Evolutionary conservation across 495 filamentous ascomycete genomes (phyloP), one percentile per base, ranked within the genome.

Genomic region (Talaromyces trachyspermus): DNA sequence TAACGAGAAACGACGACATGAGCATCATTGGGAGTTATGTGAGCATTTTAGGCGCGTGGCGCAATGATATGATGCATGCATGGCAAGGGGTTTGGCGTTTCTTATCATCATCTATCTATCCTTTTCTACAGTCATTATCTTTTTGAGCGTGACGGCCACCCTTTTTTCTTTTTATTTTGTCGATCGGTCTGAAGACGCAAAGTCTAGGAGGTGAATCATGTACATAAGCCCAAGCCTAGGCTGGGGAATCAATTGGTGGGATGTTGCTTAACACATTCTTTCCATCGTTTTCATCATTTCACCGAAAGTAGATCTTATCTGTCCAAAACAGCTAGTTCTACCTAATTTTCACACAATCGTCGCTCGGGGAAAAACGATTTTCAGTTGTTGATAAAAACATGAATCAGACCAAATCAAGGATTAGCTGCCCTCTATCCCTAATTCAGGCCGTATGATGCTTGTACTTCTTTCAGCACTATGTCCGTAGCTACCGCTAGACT

Each of bases 351-450:
- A n/a, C n/a, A n/a, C n/a, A n/a, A n/a, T n/a, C n/a, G n/a, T n/a
- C n/a, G n/a, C n/a, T n/a, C n/a, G n/a, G n/a, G n/a, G n/a, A n/a
- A n/a, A n/a, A n/a, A n/a, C n/a, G n/a, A n/a, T n/a, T n/a, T n/a
- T n/a, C n/a, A n/a, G n/a, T n/a, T n/a, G n/a, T n/a, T n/a, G n/a
- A n/a, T n/a, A n/a, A n/a, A n/a, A n/a, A n/a, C n/a, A n/a, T n/a
- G n/a, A 15, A 47, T 42, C 39, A 49, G 29, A 22, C n/a, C 38
- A 55, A 50, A 49, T 64, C 54, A 52, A 65, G 20, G 40, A 65
- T 41, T 39, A 64, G 23, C 49, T 65, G 60, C 1, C 60, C 62
- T 15, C 60, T 27, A 5, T 46, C 45, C 62, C 62, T 14, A 56
- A 7, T 3, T 49, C 48, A 8, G 33, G 18, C 2, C 39, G 43